Evolutionary conservation across 2,329 filamentous ascomycete genomes (phyloP).

Genomic region (Aspergillus sp.): DNA sequence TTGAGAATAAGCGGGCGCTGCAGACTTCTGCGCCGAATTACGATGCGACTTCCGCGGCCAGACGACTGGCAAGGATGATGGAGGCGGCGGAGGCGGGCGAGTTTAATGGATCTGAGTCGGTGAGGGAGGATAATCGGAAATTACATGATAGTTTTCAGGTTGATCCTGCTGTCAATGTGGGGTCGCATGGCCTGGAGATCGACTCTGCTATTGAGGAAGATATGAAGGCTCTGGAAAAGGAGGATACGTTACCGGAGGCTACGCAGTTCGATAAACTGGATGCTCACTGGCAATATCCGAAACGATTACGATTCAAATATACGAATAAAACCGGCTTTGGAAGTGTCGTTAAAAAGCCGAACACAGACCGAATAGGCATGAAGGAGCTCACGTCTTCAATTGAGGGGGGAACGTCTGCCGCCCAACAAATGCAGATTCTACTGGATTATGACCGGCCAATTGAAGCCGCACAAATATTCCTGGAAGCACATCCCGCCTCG

Average conservation of each 20-base stretch:
- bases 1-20: constrained; percentile 39
- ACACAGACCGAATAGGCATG: no score
- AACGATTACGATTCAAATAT: no score
- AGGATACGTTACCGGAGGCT: constrained; percentile 4
- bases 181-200: not conserved
- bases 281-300: not conserved
- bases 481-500: constrained; percentile 18
- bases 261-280: not conserved
- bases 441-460: constrained; percentile 24
- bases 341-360: no score
- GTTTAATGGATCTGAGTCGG: constrained; percentile 33
- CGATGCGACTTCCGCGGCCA: constrained; percentile 32
- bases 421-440: constrained; percentile 18
- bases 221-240: not conserved
- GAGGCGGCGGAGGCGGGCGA: constrained; percentile 40
- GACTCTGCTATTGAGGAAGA: not conserved
- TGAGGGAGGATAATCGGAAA: constrained; percentile 22
- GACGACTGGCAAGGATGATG: constrained; percentile 34
- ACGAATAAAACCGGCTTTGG: no score
- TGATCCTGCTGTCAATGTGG: not conserved
- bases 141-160: constrained; percentile 1
- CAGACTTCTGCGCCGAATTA: constrained; percentile 37
- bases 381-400: not conserved
- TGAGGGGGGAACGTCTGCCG: constrained; percentile 3
- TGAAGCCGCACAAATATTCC: constrained; percentile 32